phyloP scores from a whole-genome alignment of 768 basidiomycete genomes.

The Mycena olivaceomarginata region DNA sequence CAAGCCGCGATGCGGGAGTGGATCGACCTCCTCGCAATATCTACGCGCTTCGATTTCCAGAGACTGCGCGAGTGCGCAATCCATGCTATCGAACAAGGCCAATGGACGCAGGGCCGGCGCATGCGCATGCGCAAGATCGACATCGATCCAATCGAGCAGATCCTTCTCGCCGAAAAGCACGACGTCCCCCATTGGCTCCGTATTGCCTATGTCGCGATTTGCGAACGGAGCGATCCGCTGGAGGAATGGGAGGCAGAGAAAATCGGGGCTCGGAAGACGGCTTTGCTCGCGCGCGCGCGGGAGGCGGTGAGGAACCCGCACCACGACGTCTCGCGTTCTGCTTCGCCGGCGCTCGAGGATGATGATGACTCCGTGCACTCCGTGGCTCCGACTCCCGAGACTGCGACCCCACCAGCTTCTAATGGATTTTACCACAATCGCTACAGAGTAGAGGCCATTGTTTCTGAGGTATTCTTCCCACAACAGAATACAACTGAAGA shows the following conservation, averaged over 20 bases:
- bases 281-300: conserved; percentile 32
- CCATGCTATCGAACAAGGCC: conserved; percentile 47
- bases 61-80: conserved; percentile 59
- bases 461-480: conserved; percentile 26
- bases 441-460: conserved; percentile 25
- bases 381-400: too few species aligned
- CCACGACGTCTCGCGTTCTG: too few species aligned
- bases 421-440: conserved; percentile 31
- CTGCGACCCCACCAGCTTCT: too few species aligned
- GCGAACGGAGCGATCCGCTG: conserved; percentile 28
- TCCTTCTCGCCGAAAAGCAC: conserved; percentile 41
- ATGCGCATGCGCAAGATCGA: too few species aligned
- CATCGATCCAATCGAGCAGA: conserved; percentile 35
- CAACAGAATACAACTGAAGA: too few species aligned
- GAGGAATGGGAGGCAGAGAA: conserved; percentile 30
- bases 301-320: conserved; percentile 36
- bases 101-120: too few species aligned
- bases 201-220: conserved; percentile 32
- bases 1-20: too few species aligned
- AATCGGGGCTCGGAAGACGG: conserved; percentile 29
- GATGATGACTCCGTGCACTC: too few species aligned
- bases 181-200: conserved; percentile 41
- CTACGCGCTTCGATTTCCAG: conserved; percentile 61
- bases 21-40: conserved; percentile 62
- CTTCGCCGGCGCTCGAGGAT: too few species aligned